Base-by-base conservation (phyloP, 371 early-diverging fungal genomes). In the Gilbertella persicaria region DNA sequence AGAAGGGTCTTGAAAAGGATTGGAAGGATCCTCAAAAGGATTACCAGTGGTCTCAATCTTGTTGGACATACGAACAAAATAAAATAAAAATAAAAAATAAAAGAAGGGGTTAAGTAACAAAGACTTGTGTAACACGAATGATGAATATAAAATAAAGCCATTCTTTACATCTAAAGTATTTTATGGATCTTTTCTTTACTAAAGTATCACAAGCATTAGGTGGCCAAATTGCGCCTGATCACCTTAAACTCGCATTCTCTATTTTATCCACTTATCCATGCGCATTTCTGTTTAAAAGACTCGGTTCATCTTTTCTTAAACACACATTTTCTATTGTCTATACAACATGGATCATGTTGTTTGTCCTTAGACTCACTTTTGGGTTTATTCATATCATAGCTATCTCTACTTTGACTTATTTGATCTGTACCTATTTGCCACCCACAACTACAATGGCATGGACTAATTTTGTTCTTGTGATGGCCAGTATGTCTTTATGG, bases 401-500 rank as follows among this genome's bases (percentile, higher is more conserved):
- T n/a, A 74, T 79, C 21, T 60, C 84, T 12, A 49, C 87, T 5
- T 65, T 78, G 12, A 78, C 84, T 13, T 93, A 86, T 65, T 30
- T 70, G 5, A 55, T 90, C 20, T 70, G 84, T 58, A 67, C 64
- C 0, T 58, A 53, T 23, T n/a, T 68, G 74, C 24, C 17, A 42
- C 20, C 47, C 12, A 57, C 67, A 48, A 69, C 73, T 4, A 72
- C 67, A 10, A 75, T 71, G 55, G 86, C 94, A 0, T 66, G 78
- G 53, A 53, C 85, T 6, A 89, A 90, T 37, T 92, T 93, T 68
- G 53, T 79, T 3, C 64, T 79, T 25, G 83, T 84, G 5, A 86
- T 96, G 89, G 54, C 60, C 26, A 93, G 93, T 60, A 82, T 96
- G 87, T 81, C 86, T 36, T 66, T 79, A 37, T 82, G 78, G 88